Evolutionary conservation across 805 yeast genomes (phyloP).

Genomic region (Danielozyma ontarioensis): DNA sequence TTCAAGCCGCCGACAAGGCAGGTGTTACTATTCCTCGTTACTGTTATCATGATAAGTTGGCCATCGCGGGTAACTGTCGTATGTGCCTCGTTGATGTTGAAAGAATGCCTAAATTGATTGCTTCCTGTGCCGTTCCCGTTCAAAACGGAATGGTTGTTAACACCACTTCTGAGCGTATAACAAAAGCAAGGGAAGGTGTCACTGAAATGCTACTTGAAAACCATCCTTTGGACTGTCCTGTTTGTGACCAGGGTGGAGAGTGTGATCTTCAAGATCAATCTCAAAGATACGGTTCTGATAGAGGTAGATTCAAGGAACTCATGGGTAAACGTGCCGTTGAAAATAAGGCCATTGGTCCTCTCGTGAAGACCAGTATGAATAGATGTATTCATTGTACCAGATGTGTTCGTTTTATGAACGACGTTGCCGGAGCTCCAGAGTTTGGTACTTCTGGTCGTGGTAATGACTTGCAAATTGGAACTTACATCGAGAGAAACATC

Average conservation of each 20-base stretch:
- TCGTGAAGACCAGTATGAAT: conserved; percentile 87
- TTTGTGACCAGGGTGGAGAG: conserved; percentile 93
- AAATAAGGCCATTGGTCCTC: conserved; percentile 86
- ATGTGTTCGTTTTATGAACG: conserved; percentile 85
- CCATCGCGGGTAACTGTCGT: conserved; percentile 89
- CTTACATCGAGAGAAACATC: conserved; percentile 78
- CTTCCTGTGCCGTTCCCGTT: conserved; percentile 92
- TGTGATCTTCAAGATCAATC: conserved; percentile 90
- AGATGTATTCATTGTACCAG: conserved; percentile 91
- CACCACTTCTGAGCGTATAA: conserved; percentile 72
- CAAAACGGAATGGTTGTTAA: conserved; percentile 83
- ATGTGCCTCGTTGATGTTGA: conserved; percentile 91
- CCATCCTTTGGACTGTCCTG: conserved; percentile 90
- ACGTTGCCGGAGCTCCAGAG: conserved; percentile 90
- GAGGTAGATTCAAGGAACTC: conserved; percentile 79
- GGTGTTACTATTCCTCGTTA: conserved; percentile 85
- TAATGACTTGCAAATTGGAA: conserved; percentile 88
- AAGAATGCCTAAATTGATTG: conserved; percentile 83
- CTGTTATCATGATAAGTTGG: conserved; percentile 87
- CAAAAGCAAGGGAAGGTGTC: conserved; percentile 83
- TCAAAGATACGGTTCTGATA: conserved; percentile 75
- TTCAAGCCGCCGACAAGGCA: conserved; percentile 89
- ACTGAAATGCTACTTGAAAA: conserved; percentile 84
- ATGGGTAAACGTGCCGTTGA: conserved; percentile 86
- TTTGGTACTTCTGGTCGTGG: conserved; percentile 88